phyloP scores from a whole-genome alignment of 164 flowering plant species.

The Platanus orientalis region DNA sequence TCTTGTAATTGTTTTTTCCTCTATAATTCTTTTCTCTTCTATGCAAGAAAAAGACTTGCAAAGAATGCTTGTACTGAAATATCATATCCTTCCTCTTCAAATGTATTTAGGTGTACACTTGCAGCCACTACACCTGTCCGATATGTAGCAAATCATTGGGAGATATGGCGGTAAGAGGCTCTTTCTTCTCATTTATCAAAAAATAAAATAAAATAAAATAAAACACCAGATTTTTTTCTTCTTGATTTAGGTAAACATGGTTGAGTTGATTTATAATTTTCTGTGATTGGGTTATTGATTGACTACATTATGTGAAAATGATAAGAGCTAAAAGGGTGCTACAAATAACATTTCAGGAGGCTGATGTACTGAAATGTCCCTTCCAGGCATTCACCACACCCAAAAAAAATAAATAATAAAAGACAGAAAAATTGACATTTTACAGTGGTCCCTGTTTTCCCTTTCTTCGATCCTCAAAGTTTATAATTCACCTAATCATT shows the following conservation, averaged over 20 bases:
- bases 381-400: too few species aligned
- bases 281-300: too few species aligned
- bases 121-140: slow-evolving; percentile 86
- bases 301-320: too few species aligned
- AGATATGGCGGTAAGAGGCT: slow-evolving; percentile 75
- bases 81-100: slow-evolving; percentile 8
- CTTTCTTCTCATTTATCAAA: not conserved
- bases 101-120: slow-evolving; percentile 68
- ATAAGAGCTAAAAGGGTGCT: too few species aligned
- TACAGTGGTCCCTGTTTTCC: too few species aligned
- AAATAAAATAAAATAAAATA: too few species aligned
- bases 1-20: not conserved
- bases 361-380: too few species aligned
- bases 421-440: too few species aligned
- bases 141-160: slow-evolving; percentile 94
- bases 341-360: too few species aligned
- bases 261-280: not conserved
- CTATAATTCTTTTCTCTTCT: not conserved
- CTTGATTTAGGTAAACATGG: not conserved
- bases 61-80: slow-evolving; percentile 2
- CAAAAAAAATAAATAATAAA: too few species aligned
- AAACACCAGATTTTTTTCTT: not conserved
- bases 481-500: too few species aligned
- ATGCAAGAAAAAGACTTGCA: not conserved
- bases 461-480: too few species aligned